Base-by-base conservation (phyloP, 1,139 yeast genomes). In the Suhomyces panamericanus region DNA sequence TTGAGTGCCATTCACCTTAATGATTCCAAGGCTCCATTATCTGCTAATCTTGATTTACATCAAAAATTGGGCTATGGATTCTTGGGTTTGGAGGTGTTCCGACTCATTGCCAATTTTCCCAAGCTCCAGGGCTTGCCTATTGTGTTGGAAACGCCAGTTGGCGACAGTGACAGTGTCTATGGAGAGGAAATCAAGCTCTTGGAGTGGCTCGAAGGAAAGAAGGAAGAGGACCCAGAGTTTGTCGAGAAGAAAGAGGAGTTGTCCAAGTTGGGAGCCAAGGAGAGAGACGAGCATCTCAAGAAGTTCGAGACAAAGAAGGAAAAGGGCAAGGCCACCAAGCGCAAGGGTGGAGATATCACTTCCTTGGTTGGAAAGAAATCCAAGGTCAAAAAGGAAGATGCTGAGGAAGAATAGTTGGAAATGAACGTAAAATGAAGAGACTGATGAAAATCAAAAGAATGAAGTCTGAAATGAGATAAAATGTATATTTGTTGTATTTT, bases 11-110 rank as follows among this genome's bases (percentile, higher is more conserved):
- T 93, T 44, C 99, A 93, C 65, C 67, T 93, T 46, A 93, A 93
- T 60, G 99, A 93, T 60, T 91, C 98, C 10, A 91, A 93, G 66
- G 95, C 96, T 3, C 98, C 98, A 1, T 64, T 88, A 41, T 95
- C 86, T 4, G 93, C 96, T 30, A 89, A 88, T 57, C 76, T 96
- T 52, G 99, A 93, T 63, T 76, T 93, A 46, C 99, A 93, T 62
- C 96, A 93, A 60, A 82, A 84, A 52, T 68, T 93, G 41, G 99
- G 99, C 1, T 72, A 80, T 49, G 99, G 99, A 0, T 95, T 87
- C 58, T 63, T 93, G 41, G 96, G 97, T 0, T 72, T 93, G 38
- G 96, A 91, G 54, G 80, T 84, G 10, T 93, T 93, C 62, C 70
- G 96, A 51, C 67, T 81, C 33, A 69, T 93, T 38, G 88, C 95